Evolutionary conservation across 2,329 filamentous ascomycete genomes (phyloP).

Genomic region (Didymella pinodella): DNA sequence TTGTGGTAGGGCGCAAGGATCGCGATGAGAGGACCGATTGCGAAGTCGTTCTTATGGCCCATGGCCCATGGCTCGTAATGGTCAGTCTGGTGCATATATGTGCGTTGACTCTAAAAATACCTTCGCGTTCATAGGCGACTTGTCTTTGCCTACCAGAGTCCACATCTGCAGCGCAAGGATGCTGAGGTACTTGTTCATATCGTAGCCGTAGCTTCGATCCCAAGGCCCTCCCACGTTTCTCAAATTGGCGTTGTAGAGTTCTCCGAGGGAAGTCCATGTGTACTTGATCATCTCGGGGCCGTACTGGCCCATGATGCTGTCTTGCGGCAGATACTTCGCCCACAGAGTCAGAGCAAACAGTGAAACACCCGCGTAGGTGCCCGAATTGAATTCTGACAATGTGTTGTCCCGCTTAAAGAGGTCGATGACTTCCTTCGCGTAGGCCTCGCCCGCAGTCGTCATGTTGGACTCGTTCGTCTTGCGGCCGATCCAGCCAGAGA

Average conservation of each 20-base stretch:
- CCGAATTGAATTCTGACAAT: slow-evolving; percentile 69
- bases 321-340: slow-evolving; percentile 65
- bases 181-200: slow-evolving; percentile 69
- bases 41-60: slow-evolving; percentile 67
- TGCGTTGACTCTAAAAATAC: slow-evolving; percentile 20
- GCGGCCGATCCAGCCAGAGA: slow-evolving; percentile 66
- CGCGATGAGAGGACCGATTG: slow-evolving; percentile 65
- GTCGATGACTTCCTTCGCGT: slow-evolving; percentile 64
- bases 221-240: slow-evolving; percentile 70
- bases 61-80: slow-evolving; percentile 58
- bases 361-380: slow-evolving; percentile 69
- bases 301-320: slow-evolving; percentile 62
- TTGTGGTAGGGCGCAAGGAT: slow-evolving; percentile 62
- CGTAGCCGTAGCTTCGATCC: slow-evolving; percentile 70
- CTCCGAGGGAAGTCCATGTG: slow-evolving; percentile 62
- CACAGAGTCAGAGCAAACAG: slow-evolving; percentile 66
- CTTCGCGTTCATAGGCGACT: slow-evolving; percentile 46
- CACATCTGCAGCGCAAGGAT: slow-evolving; percentile 67
- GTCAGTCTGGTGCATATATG: neutral
- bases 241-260: slow-evolving; percentile 66
- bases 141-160: slow-evolving; percentile 62
- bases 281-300: slow-evolving; percentile 61
- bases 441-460: slow-evolving; percentile 64
- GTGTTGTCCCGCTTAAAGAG: slow-evolving; percentile 65
- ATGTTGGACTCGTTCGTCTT: slow-evolving; percentile 65